Percentiles rank a stretch among this genome's conserved stretches.
These are phyloP conservation scores for Blastocystis hominis DNA, from an alignment of 352 stramenopile species.

Conservation along the genomic window DNA sequence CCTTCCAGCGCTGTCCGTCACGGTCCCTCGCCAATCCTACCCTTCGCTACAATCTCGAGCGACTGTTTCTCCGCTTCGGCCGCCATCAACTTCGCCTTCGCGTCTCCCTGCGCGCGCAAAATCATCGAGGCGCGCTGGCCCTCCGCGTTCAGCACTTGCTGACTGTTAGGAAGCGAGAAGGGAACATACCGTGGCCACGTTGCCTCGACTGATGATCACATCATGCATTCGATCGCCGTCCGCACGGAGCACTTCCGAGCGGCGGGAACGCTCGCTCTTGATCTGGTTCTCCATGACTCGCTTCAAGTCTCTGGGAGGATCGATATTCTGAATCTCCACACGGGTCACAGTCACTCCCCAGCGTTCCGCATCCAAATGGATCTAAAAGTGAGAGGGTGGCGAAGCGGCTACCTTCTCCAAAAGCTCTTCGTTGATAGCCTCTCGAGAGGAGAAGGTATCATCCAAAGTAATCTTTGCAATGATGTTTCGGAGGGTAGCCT, in stretches of 20 bases:
- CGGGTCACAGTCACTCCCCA: slow-evolving; percentile 63
- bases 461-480: slow-evolving; percentile 64
- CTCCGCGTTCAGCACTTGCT: slow-evolving; percentile 61
- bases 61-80: slow-evolving; percentile 62
- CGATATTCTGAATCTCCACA: slow-evolving; percentile 64
- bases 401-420: neutral
- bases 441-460: slow-evolving; percentile 63
- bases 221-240: slow-evolving; percentile 61
- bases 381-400: neutral
- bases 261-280: slow-evolving; percentile 60
- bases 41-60: slow-evolving; percentile 58
- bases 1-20: slow-evolving; percentile 59
- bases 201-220: slow-evolving; percentile 60
- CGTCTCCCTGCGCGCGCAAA: slow-evolving; percentile 59
- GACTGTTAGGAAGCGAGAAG: neutral
- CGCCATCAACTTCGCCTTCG: slow-evolving; percentile 60
- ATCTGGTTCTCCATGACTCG: slow-evolving; percentile 63
- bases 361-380: slow-evolving; percentile 61
- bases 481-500: slow-evolving; percentile 62
- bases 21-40: slow-evolving; percentile 8
- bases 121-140: slow-evolving; percentile 60
- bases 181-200: slow-evolving; percentile 55
- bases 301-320: slow-evolving; percentile 62
- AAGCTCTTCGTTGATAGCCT: slow-evolving; percentile 62
- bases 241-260: slow-evolving; percentile 61